These are phyloP conservation scores for Geotrichum siamense DNA, from an alignment of 1,139 yeast species.

Conservation along the genomic window DNA sequence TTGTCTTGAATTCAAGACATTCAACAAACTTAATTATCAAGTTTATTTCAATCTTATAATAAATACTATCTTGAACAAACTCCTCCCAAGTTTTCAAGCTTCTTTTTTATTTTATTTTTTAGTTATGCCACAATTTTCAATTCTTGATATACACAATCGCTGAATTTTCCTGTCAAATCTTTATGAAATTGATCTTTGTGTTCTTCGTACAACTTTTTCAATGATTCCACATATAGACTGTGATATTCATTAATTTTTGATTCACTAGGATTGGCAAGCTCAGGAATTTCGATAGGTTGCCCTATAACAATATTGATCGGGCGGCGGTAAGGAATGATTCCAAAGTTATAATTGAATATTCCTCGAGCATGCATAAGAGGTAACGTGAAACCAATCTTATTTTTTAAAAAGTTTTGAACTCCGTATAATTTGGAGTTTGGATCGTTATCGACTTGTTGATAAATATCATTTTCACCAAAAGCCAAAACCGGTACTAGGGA, in stretches of 20 bases:
- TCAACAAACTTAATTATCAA: too few species aligned
- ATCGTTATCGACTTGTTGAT: conserved; percentile 53
- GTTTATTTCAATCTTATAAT: too few species aligned
- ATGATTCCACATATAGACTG: conserved; percentile 57
- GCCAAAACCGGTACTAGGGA: conserved; percentile 81
- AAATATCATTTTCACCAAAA: conserved; percentile 86
- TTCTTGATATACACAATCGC: conserved; percentile 12
- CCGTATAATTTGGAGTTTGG: conserved; percentile 46
- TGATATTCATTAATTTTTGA: conserved; percentile 66
- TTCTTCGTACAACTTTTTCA: conserved; percentile 59
- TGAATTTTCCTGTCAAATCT: conserved; percentile 12
- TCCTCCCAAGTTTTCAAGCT: not conserved
- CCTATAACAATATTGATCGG: conserved; percentile 74
- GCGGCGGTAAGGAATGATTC: conserved; percentile 76
- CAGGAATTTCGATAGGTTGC: conserved; percentile 65
- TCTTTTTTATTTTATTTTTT: not conserved
- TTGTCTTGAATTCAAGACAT: too few species aligned
- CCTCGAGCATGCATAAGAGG: conserved; percentile 94
- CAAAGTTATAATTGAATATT: conserved; percentile 85
- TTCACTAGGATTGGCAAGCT: conserved; percentile 40
- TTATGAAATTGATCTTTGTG: conserved; percentile 45
- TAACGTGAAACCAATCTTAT: conserved; percentile 67
- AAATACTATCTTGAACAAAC: too few species aligned
- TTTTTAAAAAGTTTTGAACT: conserved; percentile 67
- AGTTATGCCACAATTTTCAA: conserved; percentile 7